Evolutionary conservation across 768 basidiomycete species (phyloP).

Genomic region (Harrya chromipes): DNA sequence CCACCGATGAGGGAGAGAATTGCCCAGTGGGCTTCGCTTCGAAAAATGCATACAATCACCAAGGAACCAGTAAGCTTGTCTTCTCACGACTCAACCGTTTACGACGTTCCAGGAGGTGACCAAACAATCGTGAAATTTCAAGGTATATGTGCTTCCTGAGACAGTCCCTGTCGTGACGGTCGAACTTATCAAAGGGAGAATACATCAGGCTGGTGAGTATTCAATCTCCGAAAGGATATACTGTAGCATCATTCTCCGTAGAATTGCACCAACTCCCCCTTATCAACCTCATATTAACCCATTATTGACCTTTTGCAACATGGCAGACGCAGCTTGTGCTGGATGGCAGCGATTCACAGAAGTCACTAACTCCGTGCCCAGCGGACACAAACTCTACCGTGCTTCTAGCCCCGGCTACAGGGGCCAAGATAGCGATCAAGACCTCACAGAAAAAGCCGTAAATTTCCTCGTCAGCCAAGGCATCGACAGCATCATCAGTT

Average conservation of each 20-base stretch:
- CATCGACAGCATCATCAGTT: slow-evolving; percentile 22
- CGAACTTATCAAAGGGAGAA: too few species aligned
- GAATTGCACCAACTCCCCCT: too few species aligned
- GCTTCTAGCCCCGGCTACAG: slow-evolving; percentile 24
- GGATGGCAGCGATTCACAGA: slow-evolving; percentile 17
- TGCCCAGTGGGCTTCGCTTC: neutral
- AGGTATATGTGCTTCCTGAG: too few species aligned
- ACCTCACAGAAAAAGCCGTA: slow-evolving; percentile 12
- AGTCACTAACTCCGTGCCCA: slow-evolving; percentile 11
- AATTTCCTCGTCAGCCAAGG: slow-evolving; percentile 12
- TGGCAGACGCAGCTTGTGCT: slow-evolving; percentile 1
- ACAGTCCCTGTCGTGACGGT: too few species aligned
- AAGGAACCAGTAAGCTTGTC: neutral
- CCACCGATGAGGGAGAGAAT: neutral
- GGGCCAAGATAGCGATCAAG: slow-evolving; percentile 4
- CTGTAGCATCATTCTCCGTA: too few species aligned
- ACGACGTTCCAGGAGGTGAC: too few species aligned
- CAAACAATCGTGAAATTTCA: too few species aligned
- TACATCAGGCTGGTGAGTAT: too few species aligned
- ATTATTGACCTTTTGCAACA: neutral
- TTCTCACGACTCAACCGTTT: too few species aligned
- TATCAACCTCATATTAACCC: too few species aligned
- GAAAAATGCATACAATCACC: neutral
- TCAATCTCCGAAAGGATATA: too few species aligned
- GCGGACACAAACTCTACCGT: slow-evolving; percentile 17